These are phyloP conservation scores for Bassia scoparia DNA, from an alignment of 148 eudicot genomes.

Conservation along the genomic window DNA sequence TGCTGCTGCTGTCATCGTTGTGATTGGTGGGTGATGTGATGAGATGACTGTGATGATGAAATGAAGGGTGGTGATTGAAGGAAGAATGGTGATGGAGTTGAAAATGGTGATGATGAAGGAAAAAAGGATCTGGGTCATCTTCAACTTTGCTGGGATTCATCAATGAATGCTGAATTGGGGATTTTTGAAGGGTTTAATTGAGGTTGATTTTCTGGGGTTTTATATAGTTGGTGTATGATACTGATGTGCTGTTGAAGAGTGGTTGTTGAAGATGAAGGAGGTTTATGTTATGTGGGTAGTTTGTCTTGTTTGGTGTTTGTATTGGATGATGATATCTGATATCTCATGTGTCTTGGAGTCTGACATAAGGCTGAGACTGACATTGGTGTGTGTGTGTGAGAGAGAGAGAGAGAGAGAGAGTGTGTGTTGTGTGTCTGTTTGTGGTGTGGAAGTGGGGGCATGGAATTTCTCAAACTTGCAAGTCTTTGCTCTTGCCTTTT, in stretches of 20 bases:
- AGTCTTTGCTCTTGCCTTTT: constrained; percentile 1
- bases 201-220: too few species aligned
- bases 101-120: constrained; percentile 32
- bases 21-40: constrained; percentile 17
- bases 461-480: background rate
- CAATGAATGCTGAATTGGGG: background rate
- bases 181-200: background rate
- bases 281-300: too few species aligned
- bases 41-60: constrained; percentile 21
- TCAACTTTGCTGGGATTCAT: constrained; percentile 71
- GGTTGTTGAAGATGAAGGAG: background rate
- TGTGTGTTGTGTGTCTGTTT: background rate
- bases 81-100: background rate
- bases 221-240: too few species aligned
- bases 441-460: background rate
- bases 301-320: background rate
- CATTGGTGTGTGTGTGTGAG: constrained; percentile 10
- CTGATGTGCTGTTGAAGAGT: background rate
- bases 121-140: constrained; percentile 42
- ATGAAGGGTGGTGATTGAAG: constrained; percentile 25
- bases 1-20: background rate
- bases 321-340: background rate
- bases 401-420: background rate
- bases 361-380: constrained; percentile 10
- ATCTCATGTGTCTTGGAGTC: background rate